These are phyloP conservation scores for Pelargonium citronellum DNA, from an alignment of 441 rosid species.

Conservation along the genomic window DNA sequence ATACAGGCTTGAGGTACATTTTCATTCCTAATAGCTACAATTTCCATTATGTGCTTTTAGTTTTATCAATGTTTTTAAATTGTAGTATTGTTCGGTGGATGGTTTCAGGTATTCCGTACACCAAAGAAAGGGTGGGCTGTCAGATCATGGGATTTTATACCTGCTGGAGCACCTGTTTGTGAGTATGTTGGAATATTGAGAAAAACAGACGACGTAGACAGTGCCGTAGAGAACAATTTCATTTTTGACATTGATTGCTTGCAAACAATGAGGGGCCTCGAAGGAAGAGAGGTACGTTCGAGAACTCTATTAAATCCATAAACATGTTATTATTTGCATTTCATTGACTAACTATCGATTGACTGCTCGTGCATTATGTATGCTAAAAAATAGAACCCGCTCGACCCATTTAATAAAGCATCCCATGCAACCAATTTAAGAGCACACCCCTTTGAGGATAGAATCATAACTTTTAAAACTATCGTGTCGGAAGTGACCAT, in stretches of 20 bases:
- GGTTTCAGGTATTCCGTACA: conserved; percentile 66
- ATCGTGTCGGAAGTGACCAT: too few relatives aligned
- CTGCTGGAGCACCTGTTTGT: conserved; percentile 86
- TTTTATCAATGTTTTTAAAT: neutral
- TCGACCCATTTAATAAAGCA: too few relatives aligned
- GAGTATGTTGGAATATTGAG: conserved; percentile 71
- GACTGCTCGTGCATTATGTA: too few relatives aligned
- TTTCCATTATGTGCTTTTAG: neutral
- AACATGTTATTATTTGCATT: neutral
- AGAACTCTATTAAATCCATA: too few relatives aligned
- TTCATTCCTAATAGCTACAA: conserved; percentile 11
- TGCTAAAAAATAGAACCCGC: too few relatives aligned
- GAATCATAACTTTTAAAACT: too few relatives aligned
- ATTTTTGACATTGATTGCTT: conserved; percentile 90
- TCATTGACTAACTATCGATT: neutral
- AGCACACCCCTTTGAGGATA: too few relatives aligned
- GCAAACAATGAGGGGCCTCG: conserved; percentile 81
- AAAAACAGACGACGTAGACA: conserved; percentile 66
- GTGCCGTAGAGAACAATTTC: conserved; percentile 52
- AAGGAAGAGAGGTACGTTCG: conserved; percentile 65
- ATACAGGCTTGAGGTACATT: conserved; percentile 69
- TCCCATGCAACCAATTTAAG: too few relatives aligned
- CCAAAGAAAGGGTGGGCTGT: conserved; percentile 94
- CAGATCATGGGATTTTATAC: conserved; percentile 89
- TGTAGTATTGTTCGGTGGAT: conserved; percentile 3